Base-by-base conservation (phyloP, 495 filamentous ascomycete species). In the Sphaerosporella brunnea region DNA sequence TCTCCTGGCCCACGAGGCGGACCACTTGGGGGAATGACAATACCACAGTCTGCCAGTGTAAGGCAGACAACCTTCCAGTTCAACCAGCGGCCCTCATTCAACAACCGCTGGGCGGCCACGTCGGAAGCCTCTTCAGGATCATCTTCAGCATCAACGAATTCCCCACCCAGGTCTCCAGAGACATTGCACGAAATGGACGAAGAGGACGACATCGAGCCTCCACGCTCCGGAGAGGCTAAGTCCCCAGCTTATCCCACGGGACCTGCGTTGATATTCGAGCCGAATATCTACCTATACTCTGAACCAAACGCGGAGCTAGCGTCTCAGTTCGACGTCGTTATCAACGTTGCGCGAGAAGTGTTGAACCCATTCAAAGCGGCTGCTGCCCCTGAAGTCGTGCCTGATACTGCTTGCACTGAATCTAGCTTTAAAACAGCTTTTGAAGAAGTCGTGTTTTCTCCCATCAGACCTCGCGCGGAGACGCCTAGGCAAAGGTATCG, bases 331-430 rank as follows among this genome's bases (percentile, higher is more conserved):
- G 90, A 96, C 59, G 79, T 95, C 2, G 76, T 97, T 26, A 74
- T 97, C 44, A 97, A 97, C 56, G 90, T 97, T 19, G 90, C 90
- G 1, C 82, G 84, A 53, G 90, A 97, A 65, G 90, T 97, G 2
- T 66, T 68, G 36, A 97, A 95, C 58, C 90, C 90, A 1, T 93
- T 96, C 61, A 68, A 70, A 47, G 53, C 56, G 21, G 61, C 63
- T 23, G 41, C 48, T 19, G 26, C 50, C 46, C 46, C 41, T 43
- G 56, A 45, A 23, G 26, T 15, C 38, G 19, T 46, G 40, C 81
- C 83, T 2, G 74, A 78, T 51, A 84, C 82, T 4, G 80, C 81
- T 8, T 65, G 69, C 39, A 80, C 81, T 0, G 73, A 75, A 45
- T 66, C 69, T 26, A 84, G 79, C 21, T 86, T 82, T 56, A 68